Conservation (phyloP, 495 filamentous ascomycete genomes). For the Platismatia glauca region DNA sequence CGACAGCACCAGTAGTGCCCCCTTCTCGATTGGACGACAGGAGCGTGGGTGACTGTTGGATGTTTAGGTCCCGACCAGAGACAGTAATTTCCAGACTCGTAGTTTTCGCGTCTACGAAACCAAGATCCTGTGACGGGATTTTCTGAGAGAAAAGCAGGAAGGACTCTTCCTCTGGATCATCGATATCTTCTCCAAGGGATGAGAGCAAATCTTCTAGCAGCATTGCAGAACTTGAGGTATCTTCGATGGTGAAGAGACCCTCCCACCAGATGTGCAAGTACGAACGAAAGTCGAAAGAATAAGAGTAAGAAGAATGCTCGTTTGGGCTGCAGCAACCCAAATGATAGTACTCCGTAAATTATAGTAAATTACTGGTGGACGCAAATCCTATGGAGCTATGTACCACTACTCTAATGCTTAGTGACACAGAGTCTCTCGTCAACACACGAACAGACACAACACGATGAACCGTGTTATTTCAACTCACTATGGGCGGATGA, state of each 20-base stretch:
- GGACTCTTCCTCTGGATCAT: conserved; percentile 65
- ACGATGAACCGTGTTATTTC: no score
- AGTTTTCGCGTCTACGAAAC: conserved; percentile 69
- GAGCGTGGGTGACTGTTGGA: conserved; percentile 78
- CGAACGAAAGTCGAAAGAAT: neutral
- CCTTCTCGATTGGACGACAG: conserved; percentile 66
- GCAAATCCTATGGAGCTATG: no score
- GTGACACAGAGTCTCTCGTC: no score
- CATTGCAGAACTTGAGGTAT: neutral
- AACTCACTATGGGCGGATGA: no score
- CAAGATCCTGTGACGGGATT: conserved; percentile 69
- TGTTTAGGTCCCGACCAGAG: conserved; percentile 58
- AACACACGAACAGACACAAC: no score
- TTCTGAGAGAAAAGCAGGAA: conserved; percentile 74
- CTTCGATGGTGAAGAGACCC: neutral
- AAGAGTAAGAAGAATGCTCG: neutral
- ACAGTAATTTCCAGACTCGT: conserved; percentile 58
- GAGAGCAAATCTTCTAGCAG: conserved; percentile 18
- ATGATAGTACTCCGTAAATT: no score
- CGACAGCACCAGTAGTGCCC: conserved; percentile 86
- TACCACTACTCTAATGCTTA: no score
- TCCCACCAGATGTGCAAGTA: neutral
- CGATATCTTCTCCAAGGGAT: conserved; percentile 35
- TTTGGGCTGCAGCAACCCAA: neutral
- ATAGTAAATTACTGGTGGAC: no score